Evolutionary conservation across 345 rosid genomes (phyloP), one percentile per base, ranked within the genome.

Genomic region (Lenwebbia sp.): DNA sequence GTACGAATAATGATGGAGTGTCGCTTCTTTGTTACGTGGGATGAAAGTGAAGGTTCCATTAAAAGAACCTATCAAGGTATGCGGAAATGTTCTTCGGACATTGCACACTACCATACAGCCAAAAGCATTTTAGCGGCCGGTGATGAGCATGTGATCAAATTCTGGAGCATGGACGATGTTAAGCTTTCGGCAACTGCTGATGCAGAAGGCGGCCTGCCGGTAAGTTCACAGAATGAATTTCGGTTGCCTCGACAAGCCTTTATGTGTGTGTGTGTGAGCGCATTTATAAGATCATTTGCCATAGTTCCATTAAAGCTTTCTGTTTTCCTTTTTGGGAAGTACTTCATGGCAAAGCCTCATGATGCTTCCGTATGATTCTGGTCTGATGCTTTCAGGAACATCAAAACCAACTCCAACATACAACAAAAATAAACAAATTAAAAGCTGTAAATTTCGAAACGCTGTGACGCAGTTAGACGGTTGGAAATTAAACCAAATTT

Each of bases 81-180:
- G 28, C 83, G 60, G 54, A 86, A 87, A 65, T 70, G 54, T 44
- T 88, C 88, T 82, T 78, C 76, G 52, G 84, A 82, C 19, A 83
- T 84, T 57, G 90, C 90, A 82, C 87, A 88, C 54, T 90, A 89
- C 78, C 88, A 86, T 85, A 60, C 84, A 22, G 74, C 82, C 58
- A 90, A 87, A 85, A 83, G 88, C 60, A 83, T 87, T 83, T 87
- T 91, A 90, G 93, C 89, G 2, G 93, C 90, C 25, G 91, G 90
- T 9, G 89, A 91, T 82, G 91, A 91, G 23, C 87, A 89, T 58
- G 22, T 86, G 25, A 81, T 91, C 84, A 89, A 87, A 82, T 76
- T 88, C 85, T 89, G 92, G 90, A 84, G 83, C 85, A 86, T 90
- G 92, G 88, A 91, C 87, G 83, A 78, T 83, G 88, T 84, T 52